phyloP scores from a whole-genome alignment of 1,284 basidiomycete species.

The Trametes polyzona region DNA sequence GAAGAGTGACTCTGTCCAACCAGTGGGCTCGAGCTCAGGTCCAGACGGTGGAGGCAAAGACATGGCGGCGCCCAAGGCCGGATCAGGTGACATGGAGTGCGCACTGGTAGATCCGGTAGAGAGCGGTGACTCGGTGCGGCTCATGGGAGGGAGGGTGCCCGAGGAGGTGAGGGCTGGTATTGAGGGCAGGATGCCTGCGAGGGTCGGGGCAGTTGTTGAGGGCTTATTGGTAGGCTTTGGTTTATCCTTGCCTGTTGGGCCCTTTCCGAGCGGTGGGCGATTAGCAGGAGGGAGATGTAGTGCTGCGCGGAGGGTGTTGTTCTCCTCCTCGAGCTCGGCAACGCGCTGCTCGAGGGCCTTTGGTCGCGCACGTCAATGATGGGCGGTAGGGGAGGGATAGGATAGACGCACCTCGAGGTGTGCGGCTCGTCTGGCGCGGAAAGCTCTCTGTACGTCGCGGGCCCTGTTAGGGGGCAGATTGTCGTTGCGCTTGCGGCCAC shows the following conservation, averaged over 20 bases:
- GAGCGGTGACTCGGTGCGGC: constrained; percentile 37
- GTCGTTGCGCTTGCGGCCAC: constrained; percentile 91
- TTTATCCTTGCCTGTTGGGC: constrained; percentile 83
- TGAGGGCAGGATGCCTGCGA: constrained; percentile 20
- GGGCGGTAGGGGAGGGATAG: background rate
- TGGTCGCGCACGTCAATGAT: constrained; percentile 26
- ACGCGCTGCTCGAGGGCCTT: constrained; percentile 85
- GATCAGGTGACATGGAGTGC: constrained; percentile 40
- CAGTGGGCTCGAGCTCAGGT: constrained; percentile 51
- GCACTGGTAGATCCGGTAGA: constrained; percentile 40
- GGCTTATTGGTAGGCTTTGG: constrained; percentile 47
- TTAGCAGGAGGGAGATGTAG: constrained; percentile 78
- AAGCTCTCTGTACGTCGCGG: constrained; percentile 90
- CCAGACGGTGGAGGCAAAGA: constrained; percentile 46
- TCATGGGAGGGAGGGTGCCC: constrained; percentile 24
- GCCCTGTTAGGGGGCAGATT: constrained; percentile 91
- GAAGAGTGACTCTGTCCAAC: constrained; percentile 64
- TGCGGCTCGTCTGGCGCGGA: constrained; percentile 87
- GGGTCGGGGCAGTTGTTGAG: constrained; percentile 25
- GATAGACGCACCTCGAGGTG: constrained; percentile 73
- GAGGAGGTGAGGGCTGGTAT: constrained; percentile 23
- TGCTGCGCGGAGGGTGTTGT: constrained; percentile 73
- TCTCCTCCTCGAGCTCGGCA: constrained; percentile 84
- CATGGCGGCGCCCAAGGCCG: constrained; percentile 36
- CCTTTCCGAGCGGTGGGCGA: constrained; percentile 73